A percentile compares a stretch with the other conserved stretches of the same genome.
These are phyloP conservation scores for Aspergillus affinis DNA, from an alignment of 495 filamentous ascomycete genomes.

Conservation along the genomic window DNA sequence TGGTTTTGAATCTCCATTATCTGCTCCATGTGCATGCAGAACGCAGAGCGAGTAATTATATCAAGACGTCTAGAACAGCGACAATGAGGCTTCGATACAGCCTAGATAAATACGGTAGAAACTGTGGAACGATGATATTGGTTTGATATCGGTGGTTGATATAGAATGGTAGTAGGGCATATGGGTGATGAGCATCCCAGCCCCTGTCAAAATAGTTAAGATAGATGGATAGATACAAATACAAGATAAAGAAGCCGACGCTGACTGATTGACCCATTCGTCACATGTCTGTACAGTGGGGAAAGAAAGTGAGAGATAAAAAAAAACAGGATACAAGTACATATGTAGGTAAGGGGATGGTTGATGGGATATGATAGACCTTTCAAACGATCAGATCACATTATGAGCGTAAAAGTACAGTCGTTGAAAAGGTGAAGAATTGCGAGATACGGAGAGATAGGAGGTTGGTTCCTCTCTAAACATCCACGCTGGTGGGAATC, in stretches of 20 bases:
- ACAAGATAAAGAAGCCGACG: constrained; percentile 7
- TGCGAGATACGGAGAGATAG: neutral
- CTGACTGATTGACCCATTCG: constrained; percentile 1
- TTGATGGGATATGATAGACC: no score
- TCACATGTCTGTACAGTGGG: constrained; percentile 20
- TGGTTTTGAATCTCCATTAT: no score
- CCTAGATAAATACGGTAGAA: no score
- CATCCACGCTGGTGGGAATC: constrained; percentile 64
- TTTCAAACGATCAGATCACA: neutral
- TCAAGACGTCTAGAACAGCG: no score
- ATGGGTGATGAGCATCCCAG: neutral
- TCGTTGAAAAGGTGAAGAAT: neutral
- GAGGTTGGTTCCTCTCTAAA: constrained; percentile 18
- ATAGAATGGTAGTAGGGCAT: neutral
- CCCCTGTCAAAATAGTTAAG: neutral
- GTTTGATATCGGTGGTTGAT: neutral
- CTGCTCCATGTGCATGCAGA: no score
- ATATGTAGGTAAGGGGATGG: neutral
- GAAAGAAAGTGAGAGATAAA: constrained; percentile 18
- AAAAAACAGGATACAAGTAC: constrained; percentile 21
- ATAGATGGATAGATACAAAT: constrained; percentile 1
- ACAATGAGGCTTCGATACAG: no score
- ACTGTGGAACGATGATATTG: no score
- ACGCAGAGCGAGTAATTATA: no score
- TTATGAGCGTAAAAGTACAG: neutral